phyloP scores from a whole-genome alignment of 768 basidiomycete genomes.

The Sarcomyxa edulis region DNA sequence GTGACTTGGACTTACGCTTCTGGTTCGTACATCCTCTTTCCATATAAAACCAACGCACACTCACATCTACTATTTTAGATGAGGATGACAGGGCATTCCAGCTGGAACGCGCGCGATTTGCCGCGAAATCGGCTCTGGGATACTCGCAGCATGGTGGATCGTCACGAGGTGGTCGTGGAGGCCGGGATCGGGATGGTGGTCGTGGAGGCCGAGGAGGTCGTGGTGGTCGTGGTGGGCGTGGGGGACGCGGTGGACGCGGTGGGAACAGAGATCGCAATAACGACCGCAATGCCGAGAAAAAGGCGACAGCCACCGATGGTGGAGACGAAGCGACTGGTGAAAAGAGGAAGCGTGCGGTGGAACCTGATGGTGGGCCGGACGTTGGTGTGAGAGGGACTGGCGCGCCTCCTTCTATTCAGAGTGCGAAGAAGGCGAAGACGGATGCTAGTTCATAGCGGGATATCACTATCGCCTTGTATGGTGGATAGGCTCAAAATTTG shows the following conservation, averaged over 20 bases:
- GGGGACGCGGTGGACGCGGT: conserved; percentile 36
- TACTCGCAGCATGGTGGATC: conserved; percentile 15
- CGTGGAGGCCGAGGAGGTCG: conserved; percentile 39
- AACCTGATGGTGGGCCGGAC: conserved; percentile 74
- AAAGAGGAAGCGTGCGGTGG: conserved; percentile 72
- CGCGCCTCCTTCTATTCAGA: conserved; percentile 47
- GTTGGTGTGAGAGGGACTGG: conserved; percentile 57
- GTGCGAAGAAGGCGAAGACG: conserved; percentile 40
- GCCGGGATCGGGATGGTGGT: conserved; percentile 24
- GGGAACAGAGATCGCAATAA: conserved; percentile 30
- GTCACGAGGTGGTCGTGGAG: conserved; percentile 17
- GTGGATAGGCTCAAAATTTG: too few species aligned
- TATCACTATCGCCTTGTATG: too few species aligned
- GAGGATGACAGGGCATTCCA: conserved; percentile 70
- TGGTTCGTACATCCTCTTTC: conserved; percentile 32
- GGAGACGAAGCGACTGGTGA: conserved; percentile 52
- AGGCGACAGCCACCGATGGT: conserved; percentile 23
- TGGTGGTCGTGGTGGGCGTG: conserved; percentile 32
- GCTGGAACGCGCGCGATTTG: conserved; percentile 65
- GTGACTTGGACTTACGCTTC: conserved; percentile 61
- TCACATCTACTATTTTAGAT: too few species aligned
- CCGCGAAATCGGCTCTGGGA: conserved; percentile 47
- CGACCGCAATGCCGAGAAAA: conserved; percentile 30
- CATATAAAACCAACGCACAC: too few species aligned
- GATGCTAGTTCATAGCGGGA: conserved; percentile 24